Conservation (phyloP, 2,329 filamentous ascomycete species). For the Grosmannia serpens region DNA sequence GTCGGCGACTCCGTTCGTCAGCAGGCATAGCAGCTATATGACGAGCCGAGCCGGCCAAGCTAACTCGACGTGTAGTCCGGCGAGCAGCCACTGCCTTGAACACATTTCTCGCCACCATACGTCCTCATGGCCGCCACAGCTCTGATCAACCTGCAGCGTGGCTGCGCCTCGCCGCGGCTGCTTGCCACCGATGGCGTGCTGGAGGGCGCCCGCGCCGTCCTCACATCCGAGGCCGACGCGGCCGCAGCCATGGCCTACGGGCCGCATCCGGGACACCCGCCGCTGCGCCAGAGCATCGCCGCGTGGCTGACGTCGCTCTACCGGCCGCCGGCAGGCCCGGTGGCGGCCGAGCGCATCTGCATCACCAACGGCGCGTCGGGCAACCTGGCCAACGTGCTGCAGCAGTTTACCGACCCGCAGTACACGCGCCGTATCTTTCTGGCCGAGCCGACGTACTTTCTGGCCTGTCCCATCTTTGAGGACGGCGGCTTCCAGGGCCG, state of each 20-base stretch:
- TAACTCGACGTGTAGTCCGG: no score
- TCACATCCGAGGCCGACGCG: conserved; percentile 23
- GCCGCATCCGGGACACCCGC: conserved; percentile 45
- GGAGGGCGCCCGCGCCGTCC: conserved; percentile 35
- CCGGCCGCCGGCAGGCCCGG: conserved; percentile 17
- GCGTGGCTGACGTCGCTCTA: conserved; percentile 51
- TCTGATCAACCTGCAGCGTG: conserved; percentile 20
- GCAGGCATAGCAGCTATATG: no score
- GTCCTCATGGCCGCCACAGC: no score
- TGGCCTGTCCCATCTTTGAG: conserved; percentile 54
- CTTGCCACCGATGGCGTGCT: conserved; percentile 44
- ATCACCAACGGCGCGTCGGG: conserved; percentile 57
- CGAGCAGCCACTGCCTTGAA: no score
- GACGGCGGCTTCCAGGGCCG: conserved; percentile 49
- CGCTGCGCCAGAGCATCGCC: conserved; percentile 42
- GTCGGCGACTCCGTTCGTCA: no score
- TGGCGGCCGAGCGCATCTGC: conserved; percentile 35
- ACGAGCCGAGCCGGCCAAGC: no score
- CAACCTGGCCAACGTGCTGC: conserved; percentile 50
- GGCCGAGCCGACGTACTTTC: conserved; percentile 54
- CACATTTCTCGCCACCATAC: no score
- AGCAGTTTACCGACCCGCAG: conserved; percentile 52
- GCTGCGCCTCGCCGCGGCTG: conserved; percentile 25
- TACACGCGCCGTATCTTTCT: conserved; percentile 55
- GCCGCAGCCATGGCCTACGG: conserved; percentile 34